These are phyloP conservation scores for Spizellomyces punctatus DNA, from an alignment of 192 early-diverging fungal genomes.

Conservation along the genomic window DNA sequence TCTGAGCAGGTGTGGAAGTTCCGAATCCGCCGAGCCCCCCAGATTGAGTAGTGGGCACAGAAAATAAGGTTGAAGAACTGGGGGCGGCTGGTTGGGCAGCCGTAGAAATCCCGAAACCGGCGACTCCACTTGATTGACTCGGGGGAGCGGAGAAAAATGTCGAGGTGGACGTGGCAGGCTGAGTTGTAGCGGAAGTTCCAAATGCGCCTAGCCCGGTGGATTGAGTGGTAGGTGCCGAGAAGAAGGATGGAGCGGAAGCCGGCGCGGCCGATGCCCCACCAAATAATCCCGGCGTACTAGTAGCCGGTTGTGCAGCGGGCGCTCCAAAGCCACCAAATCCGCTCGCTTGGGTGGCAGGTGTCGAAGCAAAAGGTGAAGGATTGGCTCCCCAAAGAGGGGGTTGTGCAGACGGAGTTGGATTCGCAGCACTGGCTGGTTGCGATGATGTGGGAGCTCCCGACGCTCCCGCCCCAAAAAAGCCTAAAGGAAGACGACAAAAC, in stretches of 20 bases:
- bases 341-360: background rate
- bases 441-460: background rate
- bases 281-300: background rate
- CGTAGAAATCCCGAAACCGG: background rate
- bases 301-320: background rate
- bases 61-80: background rate
- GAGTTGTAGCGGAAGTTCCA: background rate
- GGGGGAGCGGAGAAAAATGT: background rate
- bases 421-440: background rate
- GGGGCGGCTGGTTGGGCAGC: background rate
- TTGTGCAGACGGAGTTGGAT: background rate
- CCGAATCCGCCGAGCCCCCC: background rate
- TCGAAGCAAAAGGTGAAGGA: background rate
- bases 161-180: background rate
- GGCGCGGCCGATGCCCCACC: background rate
- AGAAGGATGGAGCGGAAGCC: background rate
- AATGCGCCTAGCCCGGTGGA: background rate
- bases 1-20: background rate
- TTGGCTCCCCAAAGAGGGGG: background rate
- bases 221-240: conserved; percentile 3
- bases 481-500: background rate
- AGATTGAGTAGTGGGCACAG: no score
- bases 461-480: background rate
- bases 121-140: background rate
- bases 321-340: background rate